Conservation (phyloP, 306 rosid species). For the Fagus crenata region DNA sequence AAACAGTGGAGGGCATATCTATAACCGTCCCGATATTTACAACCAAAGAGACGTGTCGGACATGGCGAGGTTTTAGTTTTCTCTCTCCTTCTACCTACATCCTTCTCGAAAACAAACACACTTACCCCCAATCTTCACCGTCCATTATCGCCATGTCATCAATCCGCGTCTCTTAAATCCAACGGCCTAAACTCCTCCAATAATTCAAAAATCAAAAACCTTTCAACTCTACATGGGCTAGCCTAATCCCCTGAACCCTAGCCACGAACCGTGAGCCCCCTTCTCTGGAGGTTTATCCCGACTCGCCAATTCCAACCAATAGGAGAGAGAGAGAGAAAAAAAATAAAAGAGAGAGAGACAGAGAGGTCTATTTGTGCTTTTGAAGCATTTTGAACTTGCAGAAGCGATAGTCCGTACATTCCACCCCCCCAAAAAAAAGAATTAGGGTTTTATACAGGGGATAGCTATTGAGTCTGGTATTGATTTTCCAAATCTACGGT, state of each 20-base stretch:
- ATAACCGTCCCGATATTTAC: slow-evolving; percentile 27
- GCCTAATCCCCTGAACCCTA: slow-evolving; percentile 50
- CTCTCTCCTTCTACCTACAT: slow-evolving; percentile 13
- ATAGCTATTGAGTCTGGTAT: slow-evolving; percentile 11
- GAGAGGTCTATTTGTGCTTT: slow-evolving; percentile 7
- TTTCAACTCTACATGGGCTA: slow-evolving; percentile 21
- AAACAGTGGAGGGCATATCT: slow-evolving; percentile 1
- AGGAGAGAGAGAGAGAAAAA: slow-evolving; percentile 40
- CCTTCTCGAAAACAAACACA: slow-evolving; percentile 81
- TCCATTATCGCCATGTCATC: slow-evolving; percentile 45
- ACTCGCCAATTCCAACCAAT: slow-evolving; percentile 39
- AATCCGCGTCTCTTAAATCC: slow-evolving; percentile 45
- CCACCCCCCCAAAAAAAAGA: neutral
- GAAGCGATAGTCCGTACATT: slow-evolving; percentile 31
- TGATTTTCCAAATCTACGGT: slow-evolving; percentile 6
- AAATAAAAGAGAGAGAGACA: slow-evolving; percentile 16
- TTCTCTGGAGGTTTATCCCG: slow-evolving; percentile 56
- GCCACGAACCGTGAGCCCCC: slow-evolving; percentile 46
- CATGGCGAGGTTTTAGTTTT: slow-evolving; percentile 19
- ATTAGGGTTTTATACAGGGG: slow-evolving; percentile 43
- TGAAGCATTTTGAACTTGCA: slow-evolving; percentile 37
- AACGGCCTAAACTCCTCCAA: slow-evolving; percentile 28
- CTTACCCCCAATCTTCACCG: slow-evolving; percentile 46
- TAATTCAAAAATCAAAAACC: neutral
- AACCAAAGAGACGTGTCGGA: slow-evolving; percentile 44